Conservation (phyloP, 306 rosid genomes). For the Lathyrus aphaca region DNA sequence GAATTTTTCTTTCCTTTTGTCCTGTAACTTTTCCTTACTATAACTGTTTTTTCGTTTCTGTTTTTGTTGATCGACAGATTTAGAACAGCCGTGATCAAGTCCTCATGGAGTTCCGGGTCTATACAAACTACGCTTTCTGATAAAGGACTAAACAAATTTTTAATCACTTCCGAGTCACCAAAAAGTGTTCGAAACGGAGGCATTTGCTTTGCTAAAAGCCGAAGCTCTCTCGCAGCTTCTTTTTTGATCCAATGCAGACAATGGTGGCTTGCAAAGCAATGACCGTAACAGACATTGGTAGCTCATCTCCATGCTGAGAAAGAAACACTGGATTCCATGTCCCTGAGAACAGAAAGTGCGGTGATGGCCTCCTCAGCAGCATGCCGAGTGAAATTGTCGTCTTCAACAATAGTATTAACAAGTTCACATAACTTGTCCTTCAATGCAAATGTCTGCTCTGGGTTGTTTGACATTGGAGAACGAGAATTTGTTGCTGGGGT, state of each 20-base stretch:
- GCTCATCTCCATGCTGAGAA: conserved; percentile 49
- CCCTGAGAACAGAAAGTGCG: conserved; percentile 51
- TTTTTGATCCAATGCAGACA: conserved; percentile 57
- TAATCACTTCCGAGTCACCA: conserved; percentile 49
- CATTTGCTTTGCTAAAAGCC: conserved; percentile 52
- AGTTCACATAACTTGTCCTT: conserved; percentile 55
- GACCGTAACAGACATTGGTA: conserved; percentile 51
- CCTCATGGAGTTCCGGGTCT: conserved; percentile 72
- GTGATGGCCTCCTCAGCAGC: conserved; percentile 57
- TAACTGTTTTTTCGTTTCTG: too few relatives aligned
- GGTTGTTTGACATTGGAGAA: too few relatives aligned
- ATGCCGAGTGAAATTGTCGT: conserved; percentile 43
- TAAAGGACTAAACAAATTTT: conserved; percentile 57
- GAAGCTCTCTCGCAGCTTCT: conserved; percentile 75
- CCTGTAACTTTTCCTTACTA: too few relatives aligned
- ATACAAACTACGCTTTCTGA: conserved; percentile 34
- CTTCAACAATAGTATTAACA: conserved; percentile 52
- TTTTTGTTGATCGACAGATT: conserved; percentile 78
- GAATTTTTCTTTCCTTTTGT: too few relatives aligned
- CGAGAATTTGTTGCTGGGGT: too few relatives aligned
- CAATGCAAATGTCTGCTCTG: conserved; percentile 25
- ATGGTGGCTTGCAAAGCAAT: conserved; percentile 54
- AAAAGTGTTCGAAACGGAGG: conserved; percentile 60
- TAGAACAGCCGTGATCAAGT: conserved; percentile 66
- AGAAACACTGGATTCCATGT: conserved; percentile 35